Evolutionary conservation across 164 flowering plant species (phyloP).

Genomic region (Pachysandra terminalis): DNA sequence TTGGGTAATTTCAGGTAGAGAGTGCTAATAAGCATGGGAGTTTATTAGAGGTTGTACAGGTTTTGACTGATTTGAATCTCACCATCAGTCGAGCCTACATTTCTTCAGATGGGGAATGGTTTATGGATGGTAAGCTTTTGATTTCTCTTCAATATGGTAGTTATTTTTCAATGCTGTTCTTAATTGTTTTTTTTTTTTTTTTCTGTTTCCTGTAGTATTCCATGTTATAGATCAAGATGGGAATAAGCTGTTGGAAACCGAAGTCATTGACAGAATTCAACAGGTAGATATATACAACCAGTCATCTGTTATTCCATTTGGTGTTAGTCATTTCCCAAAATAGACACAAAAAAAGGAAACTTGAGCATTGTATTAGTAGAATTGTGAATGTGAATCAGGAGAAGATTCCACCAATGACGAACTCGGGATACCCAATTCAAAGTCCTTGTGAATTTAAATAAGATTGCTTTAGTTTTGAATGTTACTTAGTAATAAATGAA

Average conservation of each 20-base stretch:
- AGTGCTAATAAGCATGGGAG: constrained; percentile 75
- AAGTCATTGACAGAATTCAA: constrained; percentile 59
- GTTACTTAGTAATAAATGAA: background rate
- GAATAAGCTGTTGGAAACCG: constrained; percentile 62
- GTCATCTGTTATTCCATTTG: constrained; percentile 8
- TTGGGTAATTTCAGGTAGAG: constrained; percentile 52
- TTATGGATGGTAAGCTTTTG: constrained; percentile 66
- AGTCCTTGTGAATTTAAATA: too few relatives aligned
- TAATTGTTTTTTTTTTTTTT: background rate
- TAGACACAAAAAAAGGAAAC: background rate
- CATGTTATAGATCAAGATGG: constrained; percentile 81
- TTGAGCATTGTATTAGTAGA: background rate
- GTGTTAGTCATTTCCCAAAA: background rate
- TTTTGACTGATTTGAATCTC: constrained; percentile 64
- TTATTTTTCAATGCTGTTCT: background rate
- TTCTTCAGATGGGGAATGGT: constrained; percentile 81
- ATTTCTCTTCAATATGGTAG: background rate
- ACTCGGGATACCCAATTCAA: too few relatives aligned
- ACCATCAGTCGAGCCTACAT: constrained; percentile 63
- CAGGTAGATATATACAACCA: constrained; percentile 44
- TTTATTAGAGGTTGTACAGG: constrained; percentile 69
- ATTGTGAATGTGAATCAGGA: background rate
- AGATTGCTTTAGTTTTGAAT: too few relatives aligned
- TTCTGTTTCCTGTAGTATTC: constrained; percentile 38
- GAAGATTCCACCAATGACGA: too few relatives aligned